Evolutionary conservation across 2,329 filamentous ascomycete genomes (phyloP).

Genomic region (Ceratocystiopsis minuta): DNA sequence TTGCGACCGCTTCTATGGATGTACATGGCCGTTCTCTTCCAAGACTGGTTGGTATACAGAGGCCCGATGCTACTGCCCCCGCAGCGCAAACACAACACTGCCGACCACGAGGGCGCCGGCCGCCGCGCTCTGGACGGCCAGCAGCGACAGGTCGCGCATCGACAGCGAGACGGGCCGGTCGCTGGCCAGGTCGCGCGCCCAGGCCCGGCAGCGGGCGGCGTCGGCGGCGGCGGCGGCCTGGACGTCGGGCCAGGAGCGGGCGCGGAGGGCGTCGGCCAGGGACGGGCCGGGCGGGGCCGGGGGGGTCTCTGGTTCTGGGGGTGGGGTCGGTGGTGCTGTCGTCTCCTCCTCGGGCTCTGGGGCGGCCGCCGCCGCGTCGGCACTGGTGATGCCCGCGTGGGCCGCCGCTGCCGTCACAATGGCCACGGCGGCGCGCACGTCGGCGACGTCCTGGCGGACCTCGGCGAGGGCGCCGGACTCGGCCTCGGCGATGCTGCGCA

Average conservation of each 20-base stretch:
- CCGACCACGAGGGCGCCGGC: conserved; percentile 32
- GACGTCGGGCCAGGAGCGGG: conserved; percentile 23
- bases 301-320: neutral
- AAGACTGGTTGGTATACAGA: too few relatives aligned
- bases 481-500: conserved; percentile 66
- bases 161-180: conserved; percentile 43
- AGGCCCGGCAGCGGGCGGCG: conserved; percentile 28
- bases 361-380: neutral
- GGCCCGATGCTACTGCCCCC: neutral
- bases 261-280: too few relatives aligned
- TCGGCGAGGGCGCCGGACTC: conserved; percentile 41
- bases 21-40: too few relatives aligned
- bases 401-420: conserved; percentile 3
- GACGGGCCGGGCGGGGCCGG: neutral
- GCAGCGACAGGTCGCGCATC: conserved; percentile 52
- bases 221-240: conserved; percentile 17
- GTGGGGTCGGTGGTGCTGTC: neutral
- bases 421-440: conserved; percentile 15
- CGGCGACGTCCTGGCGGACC: conserved; percentile 24
- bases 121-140: conserved; percentile 48
- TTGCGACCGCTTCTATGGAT: too few relatives aligned
- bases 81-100: conserved; percentile 1
- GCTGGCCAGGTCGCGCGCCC: conserved; percentile 42
- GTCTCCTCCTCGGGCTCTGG: neutral
- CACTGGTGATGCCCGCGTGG: neutral